Conservation (phyloP, 371 early-diverging fungal species). For the Conidiobolus incongruus region DNA sequence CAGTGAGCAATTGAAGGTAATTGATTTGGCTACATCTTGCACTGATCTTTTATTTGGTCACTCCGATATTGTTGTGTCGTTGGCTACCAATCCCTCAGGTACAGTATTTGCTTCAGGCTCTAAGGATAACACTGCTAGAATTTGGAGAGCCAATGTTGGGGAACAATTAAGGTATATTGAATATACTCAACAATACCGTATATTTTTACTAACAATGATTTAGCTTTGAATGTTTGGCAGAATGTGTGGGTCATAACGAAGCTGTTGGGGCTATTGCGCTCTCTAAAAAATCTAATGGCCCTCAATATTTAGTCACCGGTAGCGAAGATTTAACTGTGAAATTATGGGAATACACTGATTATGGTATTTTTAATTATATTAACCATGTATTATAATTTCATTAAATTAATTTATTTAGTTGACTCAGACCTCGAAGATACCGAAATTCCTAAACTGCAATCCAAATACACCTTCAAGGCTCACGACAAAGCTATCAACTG, state of each 20-base stretch:
- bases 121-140: conserved; percentile 65
- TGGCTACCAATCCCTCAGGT: conserved; percentile 43
- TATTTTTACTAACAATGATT: too few species aligned
- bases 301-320: conserved; percentile 51
- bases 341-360: conserved; percentile 56
- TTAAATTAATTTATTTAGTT: too few species aligned
- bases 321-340: conserved; percentile 88
- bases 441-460: conserved; percentile 11
- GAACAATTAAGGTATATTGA: too few species aligned
- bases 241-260: conserved; percentile 76
- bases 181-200: too few species aligned
- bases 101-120: conserved; percentile 56
- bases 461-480: conserved; percentile 72
- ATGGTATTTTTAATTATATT: too few species aligned
- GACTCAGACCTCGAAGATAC: background rate
- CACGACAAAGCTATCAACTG: conserved; percentile 97
- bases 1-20: conserved; percentile 71
- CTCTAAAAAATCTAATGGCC: conserved; percentile 17
- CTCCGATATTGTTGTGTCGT: conserved; percentile 57
- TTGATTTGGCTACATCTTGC: conserved; percentile 51
- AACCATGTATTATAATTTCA: too few species aligned
- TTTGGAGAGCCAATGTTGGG: conserved; percentile 41
- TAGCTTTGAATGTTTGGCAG: conserved; percentile 36
- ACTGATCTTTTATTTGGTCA: conserved; percentile 77
- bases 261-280: conserved; percentile 67